Percentiles rank a stretch among this genome's conserved stretches.
Evolutionary conservation across 73 alveolate genomes (phyloP).

Genomic region (Paramecium sonneborni): DNA sequence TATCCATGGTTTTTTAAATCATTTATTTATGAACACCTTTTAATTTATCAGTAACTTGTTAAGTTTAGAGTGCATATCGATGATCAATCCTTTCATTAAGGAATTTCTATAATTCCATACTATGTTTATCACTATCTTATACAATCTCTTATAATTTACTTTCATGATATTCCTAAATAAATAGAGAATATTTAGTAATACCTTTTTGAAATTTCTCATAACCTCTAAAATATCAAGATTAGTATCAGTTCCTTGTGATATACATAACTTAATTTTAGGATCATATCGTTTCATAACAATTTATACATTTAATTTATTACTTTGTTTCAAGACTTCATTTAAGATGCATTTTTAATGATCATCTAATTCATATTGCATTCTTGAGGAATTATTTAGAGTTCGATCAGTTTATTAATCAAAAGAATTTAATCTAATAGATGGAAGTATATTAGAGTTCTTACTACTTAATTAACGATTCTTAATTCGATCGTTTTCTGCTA

Average conservation of each 20-base stretch:
- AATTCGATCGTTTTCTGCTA: background rate
- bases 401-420: background rate
- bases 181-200: background rate
- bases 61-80: background rate
- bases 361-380: conserved; percentile 24
- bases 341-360: conserved; percentile 5
- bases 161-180: conserved; percentile 25
- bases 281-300: conserved; percentile 52
- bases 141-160: background rate
- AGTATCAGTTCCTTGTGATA: conserved; percentile 34
- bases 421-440: background rate
- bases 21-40: background rate
- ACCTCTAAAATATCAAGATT: conserved; percentile 8
- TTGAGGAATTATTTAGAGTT: background rate
- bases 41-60: background rate
- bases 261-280: conserved; percentile 48
- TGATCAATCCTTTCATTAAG: background rate
- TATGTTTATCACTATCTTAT: background rate
- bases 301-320: conserved; percentile 38
- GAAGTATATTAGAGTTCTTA: background rate
- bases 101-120: background rate
- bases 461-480: background rate
- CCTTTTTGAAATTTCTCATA: background rate
- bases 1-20: conserved; percentile 2
- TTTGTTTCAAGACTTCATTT: conserved; percentile 5